phyloP scores from a whole-genome alignment of 768 basidiomycete genomes.

The Aureoboletus auriporus region DNA sequence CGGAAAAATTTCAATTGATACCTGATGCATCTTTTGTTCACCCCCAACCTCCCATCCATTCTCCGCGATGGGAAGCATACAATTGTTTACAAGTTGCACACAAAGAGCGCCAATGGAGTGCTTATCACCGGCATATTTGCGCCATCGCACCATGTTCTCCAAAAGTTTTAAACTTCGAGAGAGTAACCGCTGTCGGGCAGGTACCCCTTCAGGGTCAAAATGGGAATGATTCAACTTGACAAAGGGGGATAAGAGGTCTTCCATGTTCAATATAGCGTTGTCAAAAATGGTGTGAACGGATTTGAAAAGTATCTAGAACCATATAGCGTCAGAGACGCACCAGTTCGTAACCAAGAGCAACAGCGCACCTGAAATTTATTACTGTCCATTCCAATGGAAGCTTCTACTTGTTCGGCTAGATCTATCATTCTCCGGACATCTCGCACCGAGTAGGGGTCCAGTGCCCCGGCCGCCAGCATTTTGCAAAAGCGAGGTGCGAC shows the following conservation, averaged over 20 bases:
- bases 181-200: constrained; percentile 69
- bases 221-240: constrained; percentile 37
- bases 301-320: constrained; percentile 52
- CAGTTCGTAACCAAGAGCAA: neutral
- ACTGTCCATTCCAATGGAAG: constrained; percentile 60
- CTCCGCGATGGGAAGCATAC: constrained; percentile 62
- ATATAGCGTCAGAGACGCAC: constrained; percentile 8
- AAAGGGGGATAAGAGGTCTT: constrained; percentile 48
- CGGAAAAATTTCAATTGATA: constrained; percentile 27
- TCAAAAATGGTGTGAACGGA: constrained; percentile 51
- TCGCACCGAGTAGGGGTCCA: constrained; percentile 74
- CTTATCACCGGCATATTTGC: constrained; percentile 62
- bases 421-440: constrained; percentile 65
- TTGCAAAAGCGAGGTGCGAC: constrained; percentile 73
- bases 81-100: constrained; percentile 51
- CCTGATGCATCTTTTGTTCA: constrained; percentile 57
- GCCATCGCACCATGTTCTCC: constrained; percentile 69
- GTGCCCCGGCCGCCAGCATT: constrained; percentile 70
- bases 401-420: constrained; percentile 76
- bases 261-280: constrained; percentile 48
- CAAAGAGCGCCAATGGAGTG: constrained; percentile 55
- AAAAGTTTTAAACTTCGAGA: constrained; percentile 67
- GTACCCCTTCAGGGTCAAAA: constrained; percentile 76
- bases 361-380: constrained; percentile 57
- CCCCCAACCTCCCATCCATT: constrained; percentile 89